Percentiles rank a stretch among this genome's conserved stretches.
Evolutionary conservation across 2,329 filamentous ascomycete genomes (phyloP).

Genomic region (Arthrobotrys pseudoclavata): DNA sequence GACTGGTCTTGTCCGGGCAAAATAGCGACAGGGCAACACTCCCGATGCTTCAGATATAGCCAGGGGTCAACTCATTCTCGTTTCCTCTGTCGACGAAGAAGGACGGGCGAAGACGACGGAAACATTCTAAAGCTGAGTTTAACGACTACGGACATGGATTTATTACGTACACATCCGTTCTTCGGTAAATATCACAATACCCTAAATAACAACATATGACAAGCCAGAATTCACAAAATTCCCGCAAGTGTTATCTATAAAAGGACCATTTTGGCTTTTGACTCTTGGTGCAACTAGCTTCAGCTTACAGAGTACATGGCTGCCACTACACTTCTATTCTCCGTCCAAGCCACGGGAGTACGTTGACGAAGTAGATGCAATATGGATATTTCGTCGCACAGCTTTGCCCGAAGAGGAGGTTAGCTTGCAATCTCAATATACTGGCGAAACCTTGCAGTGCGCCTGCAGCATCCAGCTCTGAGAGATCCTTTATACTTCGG

Average conservation of each 20-base stretch:
- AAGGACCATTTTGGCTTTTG: slow-evolving; percentile 1
- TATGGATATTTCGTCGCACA: slow-evolving; percentile 35
- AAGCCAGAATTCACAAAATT: slow-evolving; percentile 28
- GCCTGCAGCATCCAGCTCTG: slow-evolving; percentile 47
- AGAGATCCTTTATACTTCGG: slow-evolving; percentile 38
- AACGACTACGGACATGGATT: slow-evolving; percentile 20
- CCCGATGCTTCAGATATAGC: slow-evolving; percentile 48
- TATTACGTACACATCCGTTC: slow-evolving; percentile 8
- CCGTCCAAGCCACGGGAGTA: slow-evolving; percentile 33
- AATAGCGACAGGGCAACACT: slow-evolving; percentile 52
- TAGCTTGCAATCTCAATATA: slow-evolving; percentile 27
- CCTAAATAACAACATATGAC: slow-evolving; percentile 27
- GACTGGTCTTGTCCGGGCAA: slow-evolving; percentile 18
- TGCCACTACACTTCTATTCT: slow-evolving; percentile 6
- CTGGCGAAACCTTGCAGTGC: slow-evolving; percentile 50
- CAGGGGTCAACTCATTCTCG: background rate
- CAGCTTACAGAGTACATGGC: background rate
- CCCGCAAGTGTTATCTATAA: slow-evolving; percentile 32
- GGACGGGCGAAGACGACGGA: slow-evolving; percentile 23
- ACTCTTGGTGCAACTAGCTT: background rate
- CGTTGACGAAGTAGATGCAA: slow-evolving; percentile 10
- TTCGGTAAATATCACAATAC: slow-evolving; percentile 38
- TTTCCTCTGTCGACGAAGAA: slow-evolving; percentile 8
- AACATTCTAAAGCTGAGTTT: background rate
- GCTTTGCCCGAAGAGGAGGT: slow-evolving; percentile 37